phyloP scores from a whole-genome alignment of 2,329 filamentous ascomycete genomes.

The Scortechinia acanthostroma region DNA sequence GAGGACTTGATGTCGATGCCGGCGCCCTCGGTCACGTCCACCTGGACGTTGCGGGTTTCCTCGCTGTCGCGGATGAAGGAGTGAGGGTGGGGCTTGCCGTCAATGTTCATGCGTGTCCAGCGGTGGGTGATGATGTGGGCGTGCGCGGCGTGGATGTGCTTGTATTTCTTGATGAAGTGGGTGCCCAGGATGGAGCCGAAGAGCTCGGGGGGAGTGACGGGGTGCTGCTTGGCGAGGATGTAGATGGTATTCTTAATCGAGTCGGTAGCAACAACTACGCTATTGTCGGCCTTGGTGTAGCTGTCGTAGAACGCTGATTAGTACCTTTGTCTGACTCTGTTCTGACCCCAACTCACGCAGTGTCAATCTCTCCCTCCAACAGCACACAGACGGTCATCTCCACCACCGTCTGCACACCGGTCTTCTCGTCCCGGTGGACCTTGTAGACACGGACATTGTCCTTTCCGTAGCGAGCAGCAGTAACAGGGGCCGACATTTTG shows the following conservation, averaged over 20 bases:
- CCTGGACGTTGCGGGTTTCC: constrained; percentile 80
- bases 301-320: no score
- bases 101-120: constrained; percentile 83
- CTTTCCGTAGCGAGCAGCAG: constrained; percentile 76
- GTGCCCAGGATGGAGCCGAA: constrained; percentile 77
- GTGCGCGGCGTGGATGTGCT: constrained; percentile 80
- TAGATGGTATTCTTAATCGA: constrained; percentile 97
- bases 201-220: constrained; percentile 85
- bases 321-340: no score
- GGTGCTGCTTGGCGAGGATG: constrained; percentile 88
- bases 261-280: constrained; percentile 89
- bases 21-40: constrained; percentile 54
- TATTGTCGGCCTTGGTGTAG: constrained; percentile 85
- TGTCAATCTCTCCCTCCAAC: constrained; percentile 85
- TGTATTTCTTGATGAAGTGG: constrained; percentile 83
- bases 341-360: constrained; percentile 57
- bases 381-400: constrained; percentile 94
- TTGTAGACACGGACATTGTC: constrained; percentile 99
- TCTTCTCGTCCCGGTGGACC: constrained; percentile 72
- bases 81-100: constrained; percentile 87
- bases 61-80: constrained; percentile 85
- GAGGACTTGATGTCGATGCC: constrained; percentile 73
- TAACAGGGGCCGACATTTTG: constrained; percentile 29
- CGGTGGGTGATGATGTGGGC: constrained; percentile 77
- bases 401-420: constrained; percentile 75